These are phyloP conservation scores for Paramecium caudatum DNA, from an alignment of 73 alveolate species.

Conservation along the genomic window DNA sequence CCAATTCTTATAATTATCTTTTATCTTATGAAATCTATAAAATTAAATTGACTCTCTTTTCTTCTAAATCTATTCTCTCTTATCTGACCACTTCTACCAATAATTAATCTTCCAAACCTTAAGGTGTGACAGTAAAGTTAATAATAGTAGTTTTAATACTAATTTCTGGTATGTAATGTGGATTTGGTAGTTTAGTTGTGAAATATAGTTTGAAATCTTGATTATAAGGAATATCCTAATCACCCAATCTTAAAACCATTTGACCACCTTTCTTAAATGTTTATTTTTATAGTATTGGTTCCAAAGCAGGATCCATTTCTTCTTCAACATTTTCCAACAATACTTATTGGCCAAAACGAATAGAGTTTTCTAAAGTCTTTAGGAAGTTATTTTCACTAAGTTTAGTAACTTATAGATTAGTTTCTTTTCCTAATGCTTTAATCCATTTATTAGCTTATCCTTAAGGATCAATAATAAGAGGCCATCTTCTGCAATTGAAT, in stretches of 20 bases:
- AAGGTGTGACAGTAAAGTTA: conserved; percentile 99
- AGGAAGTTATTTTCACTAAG: conserved; percentile 97
- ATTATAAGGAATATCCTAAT: conserved; percentile 97
- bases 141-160: conserved; percentile 98
- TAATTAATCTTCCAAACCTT: conserved; percentile 99
- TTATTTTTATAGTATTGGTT: conserved; percentile 98
- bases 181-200: conserved; percentile 99
- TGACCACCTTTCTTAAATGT: conserved; percentile 97
- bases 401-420: conserved; percentile 93
- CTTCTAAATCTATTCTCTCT: conserved; percentile 99
- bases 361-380: conserved; percentile 97
- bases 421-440: conserved; percentile 96
- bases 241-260: conserved; percentile 96
- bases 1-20: conserved; percentile 95
- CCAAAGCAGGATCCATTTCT: conserved; percentile 98
- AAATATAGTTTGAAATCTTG: conserved; percentile 97
- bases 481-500: conserved; percentile 99
- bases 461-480: conserved; percentile 99
- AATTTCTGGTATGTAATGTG: conserved; percentile 99
- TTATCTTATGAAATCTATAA: conserved; percentile 96
- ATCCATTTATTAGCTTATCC: conserved; percentile 99
- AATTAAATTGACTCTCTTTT: conserved; percentile 95
- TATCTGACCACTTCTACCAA: conserved; percentile 99
- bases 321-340: conserved; percentile 99
- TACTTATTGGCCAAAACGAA: conserved; percentile 98